Conservation (phyloP, 768 basidiomycete species). For the Cystobasidium tubakii region DNA sequence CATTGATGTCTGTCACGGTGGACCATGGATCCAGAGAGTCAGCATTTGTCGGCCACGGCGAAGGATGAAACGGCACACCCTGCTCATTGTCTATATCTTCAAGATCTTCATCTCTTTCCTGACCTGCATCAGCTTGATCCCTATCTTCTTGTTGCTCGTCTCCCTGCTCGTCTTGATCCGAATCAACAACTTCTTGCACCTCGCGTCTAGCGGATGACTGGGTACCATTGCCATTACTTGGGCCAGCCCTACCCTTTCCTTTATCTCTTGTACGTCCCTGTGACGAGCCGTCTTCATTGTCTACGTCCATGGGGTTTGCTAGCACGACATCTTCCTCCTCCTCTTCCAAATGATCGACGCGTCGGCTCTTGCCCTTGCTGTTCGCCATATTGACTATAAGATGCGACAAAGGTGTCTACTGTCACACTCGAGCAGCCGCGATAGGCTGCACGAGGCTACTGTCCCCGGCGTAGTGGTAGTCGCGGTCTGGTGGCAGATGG, state of each 20-base stretch:
- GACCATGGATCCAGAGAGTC: not conserved
- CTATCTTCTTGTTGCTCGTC: not conserved
- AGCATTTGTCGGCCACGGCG: not conserved
- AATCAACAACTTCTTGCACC: slow-evolving; percentile 11
- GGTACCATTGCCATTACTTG: not conserved
- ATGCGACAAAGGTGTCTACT: not conserved
- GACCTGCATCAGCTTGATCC: not conserved
- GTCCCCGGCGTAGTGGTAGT: too few relatives aligned
- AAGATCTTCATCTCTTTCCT: slow-evolving; percentile 29
- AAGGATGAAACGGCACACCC: slow-evolving; percentile 23
- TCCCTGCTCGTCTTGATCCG: not conserved
- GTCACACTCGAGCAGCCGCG: too few relatives aligned
- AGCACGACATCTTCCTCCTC: not conserved
- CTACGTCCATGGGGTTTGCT: not conserved
- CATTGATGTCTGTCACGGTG: slow-evolving; percentile 34
- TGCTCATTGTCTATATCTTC: slow-evolving; percentile 12
- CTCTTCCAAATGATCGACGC: not conserved
- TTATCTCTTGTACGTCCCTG: not conserved
- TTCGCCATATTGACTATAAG: not conserved
- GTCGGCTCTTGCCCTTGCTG: slow-evolving; percentile 6
- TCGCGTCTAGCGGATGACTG: not conserved
- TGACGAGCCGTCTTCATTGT: not conserved
- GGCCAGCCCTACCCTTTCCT: slow-evolving; percentile 9
- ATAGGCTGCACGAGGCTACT: too few relatives aligned
- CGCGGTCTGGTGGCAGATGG: too few relatives aligned